Conservation (phyloP, 345 rosid species). For the Bretschneidera sinensis region DNA sequence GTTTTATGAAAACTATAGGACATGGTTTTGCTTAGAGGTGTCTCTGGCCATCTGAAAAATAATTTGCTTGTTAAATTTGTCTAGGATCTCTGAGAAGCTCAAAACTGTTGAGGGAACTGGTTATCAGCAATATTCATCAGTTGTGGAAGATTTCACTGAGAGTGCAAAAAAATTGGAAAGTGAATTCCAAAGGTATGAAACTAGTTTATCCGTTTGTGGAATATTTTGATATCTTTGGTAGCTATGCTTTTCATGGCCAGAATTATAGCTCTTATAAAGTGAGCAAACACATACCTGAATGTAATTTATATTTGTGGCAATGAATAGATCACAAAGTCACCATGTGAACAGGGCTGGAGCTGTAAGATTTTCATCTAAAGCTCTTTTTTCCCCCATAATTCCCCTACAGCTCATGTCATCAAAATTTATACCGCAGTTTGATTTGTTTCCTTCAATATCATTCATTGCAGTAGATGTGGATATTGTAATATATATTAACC, state of each 20-base stretch:
- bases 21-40: neutral
- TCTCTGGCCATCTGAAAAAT: conserved; percentile 1
- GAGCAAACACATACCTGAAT: too few species aligned
- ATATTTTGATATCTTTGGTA: neutral
- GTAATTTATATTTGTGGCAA: neutral
- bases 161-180: conserved; percentile 48
- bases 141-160: conserved; percentile 39
- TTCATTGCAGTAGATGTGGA: neutral
- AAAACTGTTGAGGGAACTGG: conserved; percentile 17
- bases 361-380: too few species aligned
- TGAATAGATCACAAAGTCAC: too few species aligned
- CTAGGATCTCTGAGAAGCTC: conserved; percentile 37
- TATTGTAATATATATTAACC: too few species aligned
- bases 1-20: too few species aligned
- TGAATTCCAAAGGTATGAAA: conserved; percentile 48
- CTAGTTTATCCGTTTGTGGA: neutral
- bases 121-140: conserved; percentile 21
- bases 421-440: too few species aligned
- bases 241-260: too few species aligned
- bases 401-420: too few species aligned
- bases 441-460: neutral
- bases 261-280: too few species aligned
- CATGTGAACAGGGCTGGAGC: too few species aligned
- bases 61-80: conserved; percentile 1
- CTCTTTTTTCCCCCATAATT: too few species aligned